These are phyloP conservation scores for Trypanosoma avium DNA, from an alignment of 208 protist genomes.

Conservation along the genomic window DNA sequence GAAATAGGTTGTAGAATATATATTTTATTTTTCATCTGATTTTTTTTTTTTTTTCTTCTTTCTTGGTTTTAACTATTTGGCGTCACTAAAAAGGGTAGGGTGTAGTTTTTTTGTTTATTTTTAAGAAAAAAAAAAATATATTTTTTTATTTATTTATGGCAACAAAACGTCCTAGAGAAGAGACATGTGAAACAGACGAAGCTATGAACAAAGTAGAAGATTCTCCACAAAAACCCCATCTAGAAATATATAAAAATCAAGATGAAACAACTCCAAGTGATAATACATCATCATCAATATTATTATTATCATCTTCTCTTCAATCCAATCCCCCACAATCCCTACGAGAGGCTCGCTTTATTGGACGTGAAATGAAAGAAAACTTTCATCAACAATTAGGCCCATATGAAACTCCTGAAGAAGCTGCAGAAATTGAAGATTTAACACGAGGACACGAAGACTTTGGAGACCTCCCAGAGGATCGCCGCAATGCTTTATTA, in stretches of 20 bases:
- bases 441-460: constrained; percentile 70
- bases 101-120: background rate
- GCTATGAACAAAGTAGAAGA: background rate
- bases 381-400: constrained; percentile 43
- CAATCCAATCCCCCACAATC: background rate
- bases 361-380: constrained; percentile 45
- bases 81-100: too few relatives aligned
- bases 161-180: constrained; percentile 18
- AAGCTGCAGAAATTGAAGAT: constrained; percentile 85
- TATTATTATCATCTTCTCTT: too few relatives aligned
- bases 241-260: background rate
- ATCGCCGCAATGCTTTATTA: constrained; percentile 62
- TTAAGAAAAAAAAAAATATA: background rate
- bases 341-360: constrained; percentile 68
- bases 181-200: background rate
- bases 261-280: background rate
- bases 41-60: constrained; percentile 6
- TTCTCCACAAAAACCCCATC: background rate
- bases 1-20: background rate
- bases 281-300: background rate
- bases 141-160: constrained; percentile 3
- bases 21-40: background rate
- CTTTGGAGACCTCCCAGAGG: constrained; percentile 72
- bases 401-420: constrained; percentile 57
- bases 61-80: background rate